These are phyloP conservation scores for Saccharomyces pastorianus DNA, from an alignment of 1,139 yeast genomes.

Conservation along the genomic window DNA sequence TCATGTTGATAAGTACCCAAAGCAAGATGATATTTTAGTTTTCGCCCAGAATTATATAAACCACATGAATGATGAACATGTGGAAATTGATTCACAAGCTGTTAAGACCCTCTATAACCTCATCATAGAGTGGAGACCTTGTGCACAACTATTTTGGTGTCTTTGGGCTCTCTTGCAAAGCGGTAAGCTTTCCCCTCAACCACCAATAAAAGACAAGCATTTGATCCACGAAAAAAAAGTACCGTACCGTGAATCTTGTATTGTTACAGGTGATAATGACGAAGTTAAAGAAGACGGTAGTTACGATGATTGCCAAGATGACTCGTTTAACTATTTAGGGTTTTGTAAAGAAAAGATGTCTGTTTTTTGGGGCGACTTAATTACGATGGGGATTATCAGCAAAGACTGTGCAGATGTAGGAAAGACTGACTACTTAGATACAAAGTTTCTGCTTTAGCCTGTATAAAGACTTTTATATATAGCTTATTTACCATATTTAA, in stretches of 20 bases:
- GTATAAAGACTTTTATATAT: background rate
- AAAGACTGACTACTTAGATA: background rate
- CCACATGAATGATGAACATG: slow-evolving; percentile 13
- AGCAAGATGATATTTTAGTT: slow-evolving; percentile 53
- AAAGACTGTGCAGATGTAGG: slow-evolving; percentile 23
- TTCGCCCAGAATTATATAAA: slow-evolving; percentile 60
- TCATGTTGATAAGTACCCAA: slow-evolving; percentile 58
- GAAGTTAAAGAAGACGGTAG: slow-evolving; percentile 8
- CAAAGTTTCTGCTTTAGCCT: background rate
- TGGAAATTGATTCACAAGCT: slow-evolving; percentile 38
- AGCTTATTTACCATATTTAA: too few relatives aligned
- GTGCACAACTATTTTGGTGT: slow-evolving; percentile 74
- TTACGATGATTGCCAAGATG: slow-evolving; percentile 27
- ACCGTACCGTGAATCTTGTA: too few relatives aligned
- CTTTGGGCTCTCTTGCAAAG: slow-evolving; percentile 86
- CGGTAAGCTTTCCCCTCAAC: slow-evolving; percentile 33
- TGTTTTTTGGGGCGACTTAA: slow-evolving; percentile 65
- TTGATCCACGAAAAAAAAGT: too few relatives aligned
- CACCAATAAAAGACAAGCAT: slow-evolving; percentile 13
- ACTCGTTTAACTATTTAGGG: slow-evolving; percentile 62
- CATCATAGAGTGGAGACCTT: slow-evolving; percentile 67
- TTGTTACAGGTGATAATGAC: too few relatives aligned
- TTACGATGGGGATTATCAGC: slow-evolving; percentile 51
- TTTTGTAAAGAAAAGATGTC: slow-evolving; percentile 70
- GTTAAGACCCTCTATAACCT: slow-evolving; percentile 54